A percentile compares a stretch with the other conserved stretches of the same genome.
Conservation (phyloP, 768 basidiomycete genomes). For the Tremella yokohamensis region DNA sequence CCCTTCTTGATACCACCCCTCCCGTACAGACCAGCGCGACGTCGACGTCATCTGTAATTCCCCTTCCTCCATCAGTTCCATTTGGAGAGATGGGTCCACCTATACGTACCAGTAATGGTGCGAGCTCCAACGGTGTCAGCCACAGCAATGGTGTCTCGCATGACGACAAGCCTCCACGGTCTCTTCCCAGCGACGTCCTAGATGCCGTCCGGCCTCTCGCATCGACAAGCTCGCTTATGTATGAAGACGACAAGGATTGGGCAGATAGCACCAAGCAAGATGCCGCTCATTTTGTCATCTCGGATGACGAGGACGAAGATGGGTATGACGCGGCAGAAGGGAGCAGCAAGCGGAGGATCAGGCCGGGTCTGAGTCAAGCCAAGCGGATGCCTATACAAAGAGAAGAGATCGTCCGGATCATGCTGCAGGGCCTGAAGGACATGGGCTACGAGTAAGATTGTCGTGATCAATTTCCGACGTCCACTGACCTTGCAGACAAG, state of each 20-base stretch:
- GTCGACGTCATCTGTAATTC: not conserved
- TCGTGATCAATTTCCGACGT: constrained; percentile 75
- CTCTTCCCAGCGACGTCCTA: constrained; percentile 1
- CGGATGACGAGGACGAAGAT: constrained; percentile 14
- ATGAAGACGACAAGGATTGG: constrained; percentile 40
- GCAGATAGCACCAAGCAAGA: constrained; percentile 11
- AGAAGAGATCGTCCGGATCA: constrained; percentile 84
- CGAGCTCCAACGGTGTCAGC: not conserved
- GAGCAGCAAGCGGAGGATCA: not conserved
- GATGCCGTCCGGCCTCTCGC: constrained; percentile 23
- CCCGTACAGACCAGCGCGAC: not conserved
- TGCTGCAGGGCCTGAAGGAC: constrained; percentile 83
- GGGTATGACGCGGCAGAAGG: constrained; percentile 16
- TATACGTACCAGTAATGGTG: constrained; percentile 1
- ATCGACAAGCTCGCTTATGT: constrained; percentile 35
- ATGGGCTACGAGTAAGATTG: constrained; percentile 63
- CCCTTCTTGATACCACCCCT: not conserved
- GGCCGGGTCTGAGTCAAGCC: constrained; percentile 11
- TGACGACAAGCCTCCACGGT: too few relatives aligned
- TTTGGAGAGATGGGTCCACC: constrained; percentile 4
- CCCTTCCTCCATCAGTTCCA: not conserved
- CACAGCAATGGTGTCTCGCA: too few relatives aligned
- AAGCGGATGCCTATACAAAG: constrained; percentile 59
- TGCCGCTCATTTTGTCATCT: constrained; percentile 2
- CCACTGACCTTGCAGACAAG: constrained; percentile 63